Percentiles rank a stretch among this genome's conserved stretches.
Conservation (phyloP, 306 rosid genomes). For the Pachyrhizus erosus region DNA sequence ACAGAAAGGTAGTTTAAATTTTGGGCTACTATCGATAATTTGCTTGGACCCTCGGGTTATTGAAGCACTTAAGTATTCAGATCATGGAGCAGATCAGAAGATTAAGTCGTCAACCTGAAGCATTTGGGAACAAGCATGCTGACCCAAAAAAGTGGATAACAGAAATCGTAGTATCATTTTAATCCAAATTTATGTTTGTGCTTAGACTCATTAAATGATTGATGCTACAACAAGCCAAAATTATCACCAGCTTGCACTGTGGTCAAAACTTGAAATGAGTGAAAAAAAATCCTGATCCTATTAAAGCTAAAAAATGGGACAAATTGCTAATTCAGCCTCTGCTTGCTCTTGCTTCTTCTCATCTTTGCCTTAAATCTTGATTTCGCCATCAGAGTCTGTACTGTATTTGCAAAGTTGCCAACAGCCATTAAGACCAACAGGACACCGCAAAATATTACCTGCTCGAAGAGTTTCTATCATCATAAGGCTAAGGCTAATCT, state of each 20-base stretch:
- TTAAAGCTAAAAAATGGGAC: slow-evolving; percentile 18
- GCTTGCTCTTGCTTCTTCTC: slow-evolving; percentile 91
- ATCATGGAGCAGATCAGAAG: too few species aligned
- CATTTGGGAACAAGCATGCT: slow-evolving; percentile 14
- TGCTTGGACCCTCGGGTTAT: slow-evolving; percentile 1
- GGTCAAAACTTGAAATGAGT: slow-evolving; percentile 56
- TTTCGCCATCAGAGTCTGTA: slow-evolving; percentile 81
- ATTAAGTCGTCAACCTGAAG: background rate
- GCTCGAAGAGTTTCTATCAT: slow-evolving; percentile 47
- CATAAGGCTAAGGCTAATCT: slow-evolving; percentile 2
- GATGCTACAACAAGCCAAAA: slow-evolving; percentile 51
- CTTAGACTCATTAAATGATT: slow-evolving; percentile 28
- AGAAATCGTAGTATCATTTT: slow-evolving; percentile 28
- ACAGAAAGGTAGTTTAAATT: background rate
- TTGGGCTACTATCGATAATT: background rate
- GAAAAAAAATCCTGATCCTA: slow-evolving; percentile 49
- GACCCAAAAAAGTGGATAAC: slow-evolving; percentile 34
- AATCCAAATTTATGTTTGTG: slow-evolving; percentile 47
- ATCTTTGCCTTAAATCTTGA: slow-evolving; percentile 98
- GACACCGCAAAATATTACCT: slow-evolving; percentile 89
- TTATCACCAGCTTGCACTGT: slow-evolving; percentile 46
- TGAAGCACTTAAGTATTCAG: background rate
- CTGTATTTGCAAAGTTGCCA: slow-evolving; percentile 91
- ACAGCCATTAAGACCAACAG: slow-evolving; percentile 89
- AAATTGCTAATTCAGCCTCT: slow-evolving; percentile 60